These are phyloP conservation scores for Globisporangium ultimum DNA, from an alignment of 352 stramenopile genomes.

Conservation along the genomic window DNA sequence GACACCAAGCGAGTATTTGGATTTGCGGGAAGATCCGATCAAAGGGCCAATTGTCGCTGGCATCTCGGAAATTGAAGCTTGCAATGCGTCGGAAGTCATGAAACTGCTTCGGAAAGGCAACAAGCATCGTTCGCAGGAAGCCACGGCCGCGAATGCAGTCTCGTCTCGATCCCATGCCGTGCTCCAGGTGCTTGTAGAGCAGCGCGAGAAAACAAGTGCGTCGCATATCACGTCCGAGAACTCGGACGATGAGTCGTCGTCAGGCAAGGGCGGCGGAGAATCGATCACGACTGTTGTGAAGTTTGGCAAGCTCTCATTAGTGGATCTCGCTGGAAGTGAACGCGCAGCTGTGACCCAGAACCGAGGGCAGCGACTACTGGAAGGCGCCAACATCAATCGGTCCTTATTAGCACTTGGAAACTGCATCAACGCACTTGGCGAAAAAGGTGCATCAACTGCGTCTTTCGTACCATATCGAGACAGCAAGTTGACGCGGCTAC, in stretches of 20 bases:
- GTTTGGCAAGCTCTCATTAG: conserved; percentile 87
- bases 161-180: conserved; percentile 90
- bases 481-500: conserved; percentile 82
- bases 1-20: conserved; percentile 40
- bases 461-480: conserved; percentile 90
- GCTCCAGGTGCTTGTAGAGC: conserved; percentile 81
- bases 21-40: conserved; percentile 85
- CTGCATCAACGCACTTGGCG: conserved; percentile 91
- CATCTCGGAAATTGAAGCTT: conserved; percentile 83
- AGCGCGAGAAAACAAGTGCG: conserved; percentile 35
- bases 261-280: not conserved
- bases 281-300: conserved; percentile 46
- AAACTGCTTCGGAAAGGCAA: conserved; percentile 84
- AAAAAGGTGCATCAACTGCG: conserved; percentile 43
- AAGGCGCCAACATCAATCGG: conserved; percentile 93
- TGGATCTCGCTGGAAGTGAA: conserved; percentile 91
- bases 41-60: conserved; percentile 80
- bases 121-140: conserved; percentile 83
- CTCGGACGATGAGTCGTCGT: not conserved
- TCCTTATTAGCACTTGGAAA: conserved; percentile 90
- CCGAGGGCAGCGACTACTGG: conserved; percentile 72
- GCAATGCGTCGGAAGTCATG: conserved; percentile 81
- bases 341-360: conserved; percentile 89
- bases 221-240: conserved; percentile 15
- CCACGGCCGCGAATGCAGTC: conserved; percentile 84